Conservation (phyloP, 2,329 filamentous ascomycete species). For the Akanthomyces lecanii region DNA sequence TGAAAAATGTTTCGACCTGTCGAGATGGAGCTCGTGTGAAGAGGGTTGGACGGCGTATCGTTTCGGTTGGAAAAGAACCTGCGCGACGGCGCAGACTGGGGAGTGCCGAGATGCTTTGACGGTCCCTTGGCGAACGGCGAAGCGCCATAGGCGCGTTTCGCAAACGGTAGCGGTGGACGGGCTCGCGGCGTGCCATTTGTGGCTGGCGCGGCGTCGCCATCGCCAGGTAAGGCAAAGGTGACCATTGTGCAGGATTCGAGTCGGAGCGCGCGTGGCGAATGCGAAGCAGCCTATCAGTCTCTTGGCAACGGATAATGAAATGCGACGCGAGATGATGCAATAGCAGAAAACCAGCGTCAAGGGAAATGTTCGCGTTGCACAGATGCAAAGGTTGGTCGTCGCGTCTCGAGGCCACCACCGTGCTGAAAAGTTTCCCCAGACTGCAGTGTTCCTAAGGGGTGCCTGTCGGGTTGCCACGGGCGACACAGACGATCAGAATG, state of each 20-base stretch:
- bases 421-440: background rate
- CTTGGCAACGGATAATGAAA: background rate
- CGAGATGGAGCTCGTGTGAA: conserved; percentile 34
- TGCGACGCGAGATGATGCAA: background rate
- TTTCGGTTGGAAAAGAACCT: conserved; percentile 34
- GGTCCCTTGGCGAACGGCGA: conserved; percentile 30
- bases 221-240: conserved; percentile 36
- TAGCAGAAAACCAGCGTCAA: background rate
- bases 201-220: conserved; percentile 29
- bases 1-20: conserved; percentile 40
- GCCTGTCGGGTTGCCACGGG: background rate
- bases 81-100: conserved; percentile 35
- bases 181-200: conserved; percentile 35
- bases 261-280: background rate
- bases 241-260: conserved; percentile 28
- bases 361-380: background rate
- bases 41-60: conserved; percentile 32
- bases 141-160: conserved; percentile 38
- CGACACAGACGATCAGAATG: background rate
- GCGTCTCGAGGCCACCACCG: background rate
- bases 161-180: conserved; percentile 40
- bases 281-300: background rate
- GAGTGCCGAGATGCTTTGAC: conserved; percentile 35
- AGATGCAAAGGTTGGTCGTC: background rate
- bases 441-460: background rate